Evolutionary conservation across 352 stramenopile genomes (phyloP).

Genomic region (Albugo candida): DNA sequence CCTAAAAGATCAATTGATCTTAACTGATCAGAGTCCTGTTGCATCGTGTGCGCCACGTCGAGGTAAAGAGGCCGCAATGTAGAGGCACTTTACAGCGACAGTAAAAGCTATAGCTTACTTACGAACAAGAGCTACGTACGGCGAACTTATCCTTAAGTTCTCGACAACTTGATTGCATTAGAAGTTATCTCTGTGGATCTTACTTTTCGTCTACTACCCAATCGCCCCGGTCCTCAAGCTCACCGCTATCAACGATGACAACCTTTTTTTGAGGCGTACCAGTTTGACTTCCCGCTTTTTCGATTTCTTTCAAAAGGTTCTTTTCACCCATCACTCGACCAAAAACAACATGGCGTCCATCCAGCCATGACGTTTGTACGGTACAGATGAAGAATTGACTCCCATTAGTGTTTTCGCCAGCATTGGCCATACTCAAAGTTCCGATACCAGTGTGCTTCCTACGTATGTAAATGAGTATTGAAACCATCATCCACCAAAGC

Average conservation of each 20-base stretch:
- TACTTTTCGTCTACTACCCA: too few species aligned
- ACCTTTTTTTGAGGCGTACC: conserved; percentile 79
- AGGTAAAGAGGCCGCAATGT: too few species aligned
- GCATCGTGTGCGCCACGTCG: too few species aligned
- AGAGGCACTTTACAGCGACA: too few species aligned
- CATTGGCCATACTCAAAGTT: conserved; percentile 71
- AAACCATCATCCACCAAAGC: not conserved
- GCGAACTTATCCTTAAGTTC: too few species aligned
- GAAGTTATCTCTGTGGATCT: too few species aligned
- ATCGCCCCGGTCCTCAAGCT: conserved; percentile 47
- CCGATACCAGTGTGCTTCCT: conserved; percentile 53
- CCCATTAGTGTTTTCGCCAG: conserved; percentile 82
- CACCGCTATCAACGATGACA: conserved; percentile 87
- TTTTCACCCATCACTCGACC: conserved; percentile 91
- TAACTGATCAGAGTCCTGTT: too few species aligned
- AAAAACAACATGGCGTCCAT: conserved; percentile 79
- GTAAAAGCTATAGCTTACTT: too few species aligned
- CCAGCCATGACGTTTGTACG: conserved; percentile 81
- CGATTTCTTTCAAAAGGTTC: conserved; percentile 93
- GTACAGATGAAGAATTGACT: conserved; percentile 97
- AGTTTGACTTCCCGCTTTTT: conserved; percentile 82
- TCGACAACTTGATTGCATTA: too few species aligned
- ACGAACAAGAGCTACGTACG: too few species aligned
- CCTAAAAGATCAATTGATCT: too few species aligned
- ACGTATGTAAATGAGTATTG: not conserved